These are phyloP conservation scores for Candida namnaoensis DNA, from an alignment of 805 yeast genomes.

Conservation along the genomic window DNA sequence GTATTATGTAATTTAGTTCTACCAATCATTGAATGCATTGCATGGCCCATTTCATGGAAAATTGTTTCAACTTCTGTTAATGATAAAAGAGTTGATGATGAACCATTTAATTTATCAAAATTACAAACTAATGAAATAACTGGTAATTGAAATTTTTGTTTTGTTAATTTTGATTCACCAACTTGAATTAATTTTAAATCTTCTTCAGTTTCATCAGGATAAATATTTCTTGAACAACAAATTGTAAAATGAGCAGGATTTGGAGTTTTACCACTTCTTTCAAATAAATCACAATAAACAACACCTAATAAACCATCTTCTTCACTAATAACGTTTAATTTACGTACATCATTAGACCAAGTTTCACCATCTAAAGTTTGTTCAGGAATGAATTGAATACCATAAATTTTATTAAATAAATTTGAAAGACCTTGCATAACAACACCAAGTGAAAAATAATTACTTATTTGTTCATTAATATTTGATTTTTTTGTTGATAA, in stretches of 20 bases:
- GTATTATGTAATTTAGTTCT: slow-evolving; percentile 84
- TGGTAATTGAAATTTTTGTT: slow-evolving; percentile 67
- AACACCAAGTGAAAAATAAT: slow-evolving; percentile 77
- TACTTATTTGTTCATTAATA: slow-evolving; percentile 41
- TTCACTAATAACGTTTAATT: slow-evolving; percentile 66
- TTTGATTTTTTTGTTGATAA: slow-evolving; percentile 23
- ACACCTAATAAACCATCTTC: slow-evolving; percentile 62
- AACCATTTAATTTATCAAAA: slow-evolving; percentile 38
- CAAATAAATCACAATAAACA: slow-evolving; percentile 82
- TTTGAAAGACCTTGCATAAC: slow-evolving; percentile 77
- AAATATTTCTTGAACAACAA: slow-evolving; percentile 81
- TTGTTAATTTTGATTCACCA: slow-evolving; percentile 24
- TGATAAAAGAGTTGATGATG: slow-evolving; percentile 50
- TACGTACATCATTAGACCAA: slow-evolving; percentile 83
- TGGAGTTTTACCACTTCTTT: slow-evolving; percentile 64
- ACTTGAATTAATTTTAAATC: slow-evolving; percentile 25
- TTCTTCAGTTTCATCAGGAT: slow-evolving; percentile 38
- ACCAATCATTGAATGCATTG: slow-evolving; percentile 96
- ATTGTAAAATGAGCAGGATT: slow-evolving; percentile 95
- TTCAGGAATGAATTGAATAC: slow-evolving; percentile 65
- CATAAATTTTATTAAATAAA: slow-evolving; percentile 64
- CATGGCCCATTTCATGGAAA: slow-evolving; percentile 99
- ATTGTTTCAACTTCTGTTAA: slow-evolving; percentile 84
- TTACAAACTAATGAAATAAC: slow-evolving; percentile 86
- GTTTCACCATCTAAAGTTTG: slow-evolving; percentile 64